Evolutionary conservation across 164 flowering plant species (phyloP).

Genomic region (Piper longum): DNA sequence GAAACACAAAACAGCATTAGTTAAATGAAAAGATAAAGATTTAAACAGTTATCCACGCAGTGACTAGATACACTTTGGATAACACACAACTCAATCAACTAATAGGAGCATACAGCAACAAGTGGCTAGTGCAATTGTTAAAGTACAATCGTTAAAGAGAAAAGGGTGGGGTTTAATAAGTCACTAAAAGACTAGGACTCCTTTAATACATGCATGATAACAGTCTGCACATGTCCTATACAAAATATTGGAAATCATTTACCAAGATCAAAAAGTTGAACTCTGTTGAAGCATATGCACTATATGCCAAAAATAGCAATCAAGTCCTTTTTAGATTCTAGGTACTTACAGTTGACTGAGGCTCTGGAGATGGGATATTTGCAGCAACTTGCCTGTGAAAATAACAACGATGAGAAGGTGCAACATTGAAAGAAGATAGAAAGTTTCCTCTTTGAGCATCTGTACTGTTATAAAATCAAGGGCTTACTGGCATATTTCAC

Average conservation of each 20-base stretch:
- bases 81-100: no score
- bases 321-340: not conserved
- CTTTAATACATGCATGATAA: not conserved
- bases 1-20: no score
- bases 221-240: not conserved
- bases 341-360: slow-evolving; percentile 42
- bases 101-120: no score
- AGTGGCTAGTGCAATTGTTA: no score
- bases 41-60: no score
- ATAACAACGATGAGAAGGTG: not conserved
- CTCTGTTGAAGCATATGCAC: not conserved
- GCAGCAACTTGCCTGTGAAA: slow-evolving; percentile 47
- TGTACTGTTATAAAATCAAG: not conserved
- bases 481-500: slow-evolving; percentile 84
- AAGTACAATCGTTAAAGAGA: no score
- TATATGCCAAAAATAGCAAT: not conserved
- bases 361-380: slow-evolving; percentile 49
- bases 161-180: no score
- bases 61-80: no score
- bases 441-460: not conserved
- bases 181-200: no score
- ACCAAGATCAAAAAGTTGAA: no score
- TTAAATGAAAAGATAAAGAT: no score
- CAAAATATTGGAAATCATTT: no score
- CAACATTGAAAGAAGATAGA: not conserved